A percentile compares a stretch with the other conserved stretches of the same genome.
Evolutionary conservation across 106 monocot genomes (phyloP).

Genomic region (Dactylorhiza incarnata): DNA sequence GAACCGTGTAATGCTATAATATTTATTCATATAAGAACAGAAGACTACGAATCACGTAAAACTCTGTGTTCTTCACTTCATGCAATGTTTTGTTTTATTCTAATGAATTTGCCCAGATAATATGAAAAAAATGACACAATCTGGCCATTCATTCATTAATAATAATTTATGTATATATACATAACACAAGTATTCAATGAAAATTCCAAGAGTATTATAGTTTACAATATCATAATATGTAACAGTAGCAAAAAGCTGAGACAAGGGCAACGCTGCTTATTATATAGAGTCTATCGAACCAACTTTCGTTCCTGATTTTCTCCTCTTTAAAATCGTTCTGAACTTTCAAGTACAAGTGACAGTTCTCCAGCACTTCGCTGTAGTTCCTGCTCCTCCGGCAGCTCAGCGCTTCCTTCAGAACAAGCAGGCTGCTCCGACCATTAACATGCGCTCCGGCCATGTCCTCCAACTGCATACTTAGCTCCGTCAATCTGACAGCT

Average conservation of each 20-base stretch:
- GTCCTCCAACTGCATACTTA: constrained; percentile 50
- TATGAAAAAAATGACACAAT: too few relatives aligned
- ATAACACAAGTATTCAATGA: too few relatives aligned
- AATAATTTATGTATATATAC: too few relatives aligned
- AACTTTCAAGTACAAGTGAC: constrained; percentile 37
- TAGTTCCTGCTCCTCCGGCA: constrained; percentile 43
- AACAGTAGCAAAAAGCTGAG: constrained; percentile 22
- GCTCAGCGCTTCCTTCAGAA: constrained; percentile 33
- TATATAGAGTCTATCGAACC: constrained; percentile 39
- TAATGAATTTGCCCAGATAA: too few relatives aligned
- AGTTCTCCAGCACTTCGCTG: constrained; percentile 31
- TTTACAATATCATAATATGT: constrained; percentile 13
- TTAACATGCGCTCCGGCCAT: constrained; percentile 44
- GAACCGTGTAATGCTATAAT: too few relatives aligned
- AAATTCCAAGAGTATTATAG: background rate
- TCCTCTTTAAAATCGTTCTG: constrained; percentile 39
- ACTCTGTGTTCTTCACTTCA: too few relatives aligned
- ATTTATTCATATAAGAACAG: too few relatives aligned
- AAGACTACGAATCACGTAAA: too few relatives aligned
- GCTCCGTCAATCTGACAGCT: constrained; percentile 27
- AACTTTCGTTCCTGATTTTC: constrained; percentile 39
- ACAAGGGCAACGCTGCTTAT: constrained; percentile 26
- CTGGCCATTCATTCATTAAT: too few relatives aligned
- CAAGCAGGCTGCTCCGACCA: constrained; percentile 41
- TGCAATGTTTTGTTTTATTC: too few relatives aligned